These are phyloP conservation scores for Globisporangium irregulare DNA, from an alignment of 352 stramenopile species.

Conservation along the genomic window DNA sequence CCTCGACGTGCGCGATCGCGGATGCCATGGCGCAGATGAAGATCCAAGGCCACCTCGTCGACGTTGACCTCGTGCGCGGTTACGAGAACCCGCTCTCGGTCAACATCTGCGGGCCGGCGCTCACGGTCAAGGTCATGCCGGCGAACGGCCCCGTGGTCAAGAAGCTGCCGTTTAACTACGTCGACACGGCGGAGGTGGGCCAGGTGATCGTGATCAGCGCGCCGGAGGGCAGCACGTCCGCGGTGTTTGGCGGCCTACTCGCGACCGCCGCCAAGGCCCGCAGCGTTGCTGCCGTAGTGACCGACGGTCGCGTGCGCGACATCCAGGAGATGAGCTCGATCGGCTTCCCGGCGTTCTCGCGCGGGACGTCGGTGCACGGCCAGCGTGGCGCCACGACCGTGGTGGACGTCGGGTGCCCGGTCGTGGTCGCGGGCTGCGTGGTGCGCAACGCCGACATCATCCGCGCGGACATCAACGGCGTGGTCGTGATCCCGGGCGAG, in stretches of 20 bases:
- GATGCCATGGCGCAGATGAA: slow-evolving; percentile 75
- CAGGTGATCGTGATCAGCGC: slow-evolving; percentile 81
- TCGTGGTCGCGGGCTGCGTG: slow-evolving; percentile 72
- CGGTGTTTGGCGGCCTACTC: slow-evolving; percentile 71
- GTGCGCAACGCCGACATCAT: slow-evolving; percentile 81
- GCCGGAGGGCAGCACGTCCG: slow-evolving; percentile 42
- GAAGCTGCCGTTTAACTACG: slow-evolving; percentile 74
- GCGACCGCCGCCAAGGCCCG: slow-evolving; percentile 70
- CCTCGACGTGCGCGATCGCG: slow-evolving; percentile 77
- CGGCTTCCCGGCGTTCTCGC: slow-evolving; percentile 65
- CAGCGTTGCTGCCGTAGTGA: slow-evolving; percentile 63
- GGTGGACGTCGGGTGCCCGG: slow-evolving; percentile 60
- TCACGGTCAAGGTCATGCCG: slow-evolving; percentile 77
- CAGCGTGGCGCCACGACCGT: slow-evolving; percentile 55
- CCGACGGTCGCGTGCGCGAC: slow-evolving; percentile 70
- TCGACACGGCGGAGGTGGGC: slow-evolving; percentile 69
- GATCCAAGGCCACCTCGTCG: slow-evolving; percentile 75
- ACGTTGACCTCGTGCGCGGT: slow-evolving; percentile 66
- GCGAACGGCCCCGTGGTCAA: slow-evolving; percentile 54
- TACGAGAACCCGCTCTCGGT: slow-evolving; percentile 51
- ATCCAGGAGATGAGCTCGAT: slow-evolving; percentile 70
- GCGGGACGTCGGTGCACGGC: slow-evolving; percentile 74
- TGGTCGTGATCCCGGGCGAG: slow-evolving; percentile 74
- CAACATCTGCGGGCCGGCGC: slow-evolving; percentile 73
- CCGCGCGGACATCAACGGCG: slow-evolving; percentile 77